Evolutionary conservation across 2,329 filamentous ascomycete species (phyloP).

Genomic region (Arthrinium phaeospermum): DNA sequence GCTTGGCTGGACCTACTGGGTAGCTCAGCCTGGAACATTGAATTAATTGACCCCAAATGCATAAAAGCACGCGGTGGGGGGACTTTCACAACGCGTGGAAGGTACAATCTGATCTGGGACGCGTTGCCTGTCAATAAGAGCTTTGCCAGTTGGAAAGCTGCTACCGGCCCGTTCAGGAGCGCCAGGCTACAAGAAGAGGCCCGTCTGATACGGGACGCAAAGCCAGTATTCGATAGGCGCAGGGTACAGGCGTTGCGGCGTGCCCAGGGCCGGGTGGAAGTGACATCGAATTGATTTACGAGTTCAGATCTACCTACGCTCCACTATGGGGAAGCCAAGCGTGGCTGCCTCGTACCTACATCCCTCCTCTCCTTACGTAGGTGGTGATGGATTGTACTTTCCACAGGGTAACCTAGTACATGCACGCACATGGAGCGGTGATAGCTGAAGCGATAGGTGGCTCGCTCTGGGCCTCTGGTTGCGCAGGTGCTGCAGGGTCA

Average conservation of each 20-base stretch:
- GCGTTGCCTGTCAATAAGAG: slow-evolving; percentile 12
- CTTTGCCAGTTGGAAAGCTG: background rate
- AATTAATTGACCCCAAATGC: background rate
- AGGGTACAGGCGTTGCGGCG: background rate
- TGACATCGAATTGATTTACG: background rate
- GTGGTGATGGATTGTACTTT: no score
- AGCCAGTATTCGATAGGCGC: background rate
- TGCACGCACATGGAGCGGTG: background rate
- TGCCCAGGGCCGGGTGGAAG: background rate
- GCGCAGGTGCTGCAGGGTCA: slow-evolving; percentile 2
- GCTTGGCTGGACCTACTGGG: background rate
- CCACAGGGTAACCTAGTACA: background rate
- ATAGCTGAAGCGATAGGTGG: background rate
- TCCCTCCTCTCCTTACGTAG: no score
- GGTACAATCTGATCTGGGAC: background rate
- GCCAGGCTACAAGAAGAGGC: background rate
- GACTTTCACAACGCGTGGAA: background rate
- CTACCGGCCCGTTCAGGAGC: background rate
- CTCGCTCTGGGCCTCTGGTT: slow-evolving; percentile 1
- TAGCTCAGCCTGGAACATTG: slow-evolving; percentile 4
- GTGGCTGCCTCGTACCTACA: no score
- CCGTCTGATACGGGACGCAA: background rate
- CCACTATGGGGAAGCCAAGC: slow-evolving; percentile 6
- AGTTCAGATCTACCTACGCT: background rate
- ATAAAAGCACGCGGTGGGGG: slow-evolving; percentile 10